These are phyloP conservation scores for Lachancea fermentati DNA, from an alignment of 805 yeast species.

Conservation along the genomic window DNA sequence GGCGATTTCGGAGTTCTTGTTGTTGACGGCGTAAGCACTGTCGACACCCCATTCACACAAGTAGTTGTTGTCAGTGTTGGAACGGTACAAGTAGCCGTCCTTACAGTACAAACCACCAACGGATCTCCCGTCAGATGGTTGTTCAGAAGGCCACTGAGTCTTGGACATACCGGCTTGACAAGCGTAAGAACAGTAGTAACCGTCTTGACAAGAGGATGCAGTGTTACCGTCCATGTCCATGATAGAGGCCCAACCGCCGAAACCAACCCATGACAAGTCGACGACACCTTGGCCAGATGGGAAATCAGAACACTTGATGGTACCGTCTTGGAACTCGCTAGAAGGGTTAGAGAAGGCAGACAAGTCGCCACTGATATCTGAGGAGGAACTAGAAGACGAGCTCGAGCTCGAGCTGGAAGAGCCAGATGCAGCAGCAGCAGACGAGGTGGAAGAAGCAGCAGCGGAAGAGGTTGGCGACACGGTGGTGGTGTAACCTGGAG, in stretches of 20 bases:
- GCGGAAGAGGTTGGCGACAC: conserved; percentile 11
- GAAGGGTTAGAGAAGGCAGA: conserved; percentile 51
- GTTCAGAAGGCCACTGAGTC: conserved; percentile 92
- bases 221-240: conserved; percentile 46
- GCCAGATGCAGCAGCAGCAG: conserved; percentile 22
- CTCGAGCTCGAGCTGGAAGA: conserved; percentile 9
- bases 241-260: conserved; percentile 45
- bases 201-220: conserved; percentile 67
- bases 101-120: conserved; percentile 91
- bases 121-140: conserved; percentile 85
- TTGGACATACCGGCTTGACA: conserved; percentile 99
- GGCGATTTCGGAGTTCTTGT: conserved; percentile 64
- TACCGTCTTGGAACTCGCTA: conserved; percentile 62
- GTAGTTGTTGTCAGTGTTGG: conserved; percentile 59
- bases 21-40: conserved; percentile 61
- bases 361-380: conserved; percentile 37
- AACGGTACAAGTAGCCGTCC: conserved; percentile 75
- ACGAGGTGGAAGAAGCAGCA: conserved; percentile 16
- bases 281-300: conserved; percentile 74
- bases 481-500: conserved; percentile 8
- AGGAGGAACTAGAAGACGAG: conserved; percentile 9
- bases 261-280: conserved; percentile 49
- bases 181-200: conserved; percentile 93
- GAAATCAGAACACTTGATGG: conserved; percentile 58
- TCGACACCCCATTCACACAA: conserved; percentile 86